Evolutionary conservation across 1,139 yeast genomes (phyloP).

Genomic region (Debaryomycetaceae sp.): DNA sequence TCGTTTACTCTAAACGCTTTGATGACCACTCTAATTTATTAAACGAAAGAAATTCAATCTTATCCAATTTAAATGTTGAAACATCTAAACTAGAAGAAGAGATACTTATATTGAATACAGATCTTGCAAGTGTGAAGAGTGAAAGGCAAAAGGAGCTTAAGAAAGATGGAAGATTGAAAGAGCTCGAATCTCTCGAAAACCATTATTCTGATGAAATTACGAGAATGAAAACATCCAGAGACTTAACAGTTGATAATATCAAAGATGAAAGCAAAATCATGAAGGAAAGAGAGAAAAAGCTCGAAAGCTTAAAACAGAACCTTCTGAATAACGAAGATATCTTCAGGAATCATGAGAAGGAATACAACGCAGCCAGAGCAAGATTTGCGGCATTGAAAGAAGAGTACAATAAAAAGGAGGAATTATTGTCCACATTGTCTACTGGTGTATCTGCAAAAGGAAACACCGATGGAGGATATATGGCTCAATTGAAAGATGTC

Average conservation of each 20-base stretch:
- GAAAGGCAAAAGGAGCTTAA: slow-evolving; percentile 59
- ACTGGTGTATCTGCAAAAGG: slow-evolving; percentile 92
- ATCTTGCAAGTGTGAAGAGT: slow-evolving; percentile 51
- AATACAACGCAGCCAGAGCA: slow-evolving; percentile 43
- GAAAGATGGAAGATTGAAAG: slow-evolving; percentile 61
- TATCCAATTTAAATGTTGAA: slow-evolving; percentile 32
- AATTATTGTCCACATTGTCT: slow-evolving; percentile 73
- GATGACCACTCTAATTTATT: slow-evolving; percentile 38
- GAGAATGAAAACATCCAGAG: slow-evolving; percentile 61
- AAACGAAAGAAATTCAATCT: slow-evolving; percentile 30
- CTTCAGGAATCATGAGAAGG: slow-evolving; percentile 24
- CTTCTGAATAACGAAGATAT: slow-evolving; percentile 29
- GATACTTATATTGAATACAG: slow-evolving; percentile 57
- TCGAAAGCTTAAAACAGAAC: slow-evolving; percentile 14
- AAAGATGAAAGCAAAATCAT: slow-evolving; percentile 41
- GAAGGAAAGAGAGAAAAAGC: slow-evolving; percentile 13
- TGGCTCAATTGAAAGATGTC: slow-evolving; percentile 65
- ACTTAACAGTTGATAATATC: slow-evolving; percentile 52
- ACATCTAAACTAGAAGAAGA: slow-evolving; percentile 51
- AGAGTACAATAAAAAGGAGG: slow-evolving; percentile 65
- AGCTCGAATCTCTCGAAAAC: slow-evolving; percentile 57
- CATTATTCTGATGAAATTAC: slow-evolving; percentile 64
- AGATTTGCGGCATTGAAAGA: slow-evolving; percentile 44
- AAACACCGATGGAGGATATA: slow-evolving; percentile 71
- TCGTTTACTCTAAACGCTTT: slow-evolving; percentile 38